These are phyloP conservation scores for Lenwebbia sp. DNA, from an alignment of 345 rosid species.

Conservation along the genomic window DNA sequence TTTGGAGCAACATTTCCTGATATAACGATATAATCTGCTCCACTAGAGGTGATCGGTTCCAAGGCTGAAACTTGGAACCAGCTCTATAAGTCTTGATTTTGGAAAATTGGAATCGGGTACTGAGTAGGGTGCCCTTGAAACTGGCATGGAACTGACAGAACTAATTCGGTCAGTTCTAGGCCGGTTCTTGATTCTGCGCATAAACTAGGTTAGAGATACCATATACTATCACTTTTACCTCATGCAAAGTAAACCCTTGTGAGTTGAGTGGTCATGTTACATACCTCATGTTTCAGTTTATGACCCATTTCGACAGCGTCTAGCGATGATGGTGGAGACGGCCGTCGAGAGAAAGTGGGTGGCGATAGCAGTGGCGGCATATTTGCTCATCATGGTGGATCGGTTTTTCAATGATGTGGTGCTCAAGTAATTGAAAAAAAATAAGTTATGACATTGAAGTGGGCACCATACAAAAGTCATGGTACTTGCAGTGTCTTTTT, in stretches of 20 bases:
- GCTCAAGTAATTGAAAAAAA: neutral
- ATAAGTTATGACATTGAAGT: neutral
- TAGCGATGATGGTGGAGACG: neutral
- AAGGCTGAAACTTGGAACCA: neutral
- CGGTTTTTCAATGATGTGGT: too few relatives aligned
- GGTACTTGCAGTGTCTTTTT: fast-evolving
- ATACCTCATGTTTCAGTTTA: neutral
- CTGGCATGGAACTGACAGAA: neutral
- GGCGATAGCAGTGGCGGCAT: neutral
- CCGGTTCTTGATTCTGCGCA: neutral
- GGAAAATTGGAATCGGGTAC: neutral
- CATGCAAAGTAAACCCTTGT: neutral
- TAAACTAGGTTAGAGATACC: neutral
- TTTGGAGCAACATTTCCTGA: neutral
- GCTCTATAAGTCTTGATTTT: neutral
- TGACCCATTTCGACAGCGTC: too few relatives aligned
- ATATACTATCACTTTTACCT: neutral
- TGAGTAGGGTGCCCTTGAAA: neutral
- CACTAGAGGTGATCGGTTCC: neutral
- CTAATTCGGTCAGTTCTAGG: neutral
- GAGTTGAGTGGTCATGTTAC: neutral
- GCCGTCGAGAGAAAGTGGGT: neutral
- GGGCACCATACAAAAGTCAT: neutral
- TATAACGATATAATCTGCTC: neutral
- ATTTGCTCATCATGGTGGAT: neutral